A percentile compares a stretch with the other conserved stretches of the same genome.
These are phyloP conservation scores for Penicillium cosmopolitanum DNA, from an alignment of 495 filamentous ascomycete genomes.

Conservation along the genomic window DNA sequence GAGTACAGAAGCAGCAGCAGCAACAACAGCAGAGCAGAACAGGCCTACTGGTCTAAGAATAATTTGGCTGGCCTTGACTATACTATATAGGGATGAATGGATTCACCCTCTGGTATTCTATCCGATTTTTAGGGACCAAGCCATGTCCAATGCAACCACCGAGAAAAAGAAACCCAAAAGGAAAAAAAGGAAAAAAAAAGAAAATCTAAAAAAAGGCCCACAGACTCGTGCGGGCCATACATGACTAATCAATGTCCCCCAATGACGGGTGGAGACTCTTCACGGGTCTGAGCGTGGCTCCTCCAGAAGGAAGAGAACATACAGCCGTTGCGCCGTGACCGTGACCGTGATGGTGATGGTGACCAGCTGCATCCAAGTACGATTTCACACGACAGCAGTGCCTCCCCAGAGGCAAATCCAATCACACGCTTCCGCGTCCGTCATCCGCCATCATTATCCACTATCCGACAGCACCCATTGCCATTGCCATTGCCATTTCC, in stretches of 20 bases:
- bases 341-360: too few species aligned
- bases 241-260: slow-evolving; percentile 6
- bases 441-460: slow-evolving; percentile 3
- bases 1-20: background rate
- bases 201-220: slow-evolving; percentile 27
- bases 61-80: background rate
- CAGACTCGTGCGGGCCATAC: slow-evolving; percentile 28
- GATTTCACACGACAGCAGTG: background rate
- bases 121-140: background rate
- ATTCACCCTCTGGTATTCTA: background rate
- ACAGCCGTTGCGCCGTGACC: slow-evolving; percentile 25
- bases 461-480: background rate
- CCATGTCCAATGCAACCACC: slow-evolving; percentile 29
- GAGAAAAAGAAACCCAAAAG: slow-evolving; percentile 15
- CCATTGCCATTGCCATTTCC: background rate
- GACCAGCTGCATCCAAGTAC: too few species aligned
- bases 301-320: slow-evolving; percentile 15
- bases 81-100: background rate
- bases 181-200: slow-evolving; percentile 16
- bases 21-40: background rate
- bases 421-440: slow-evolving; percentile 11
- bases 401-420: background rate
- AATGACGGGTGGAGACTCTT: background rate
- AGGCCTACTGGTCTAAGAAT: background rate
- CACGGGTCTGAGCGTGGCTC: slow-evolving; percentile 21